Percentiles rank a stretch among this genome's conserved stretches.
These are phyloP conservation scores for Rhododendron griersonianum DNA, from an alignment of 148 eudicot species.

Conservation along the genomic window DNA sequence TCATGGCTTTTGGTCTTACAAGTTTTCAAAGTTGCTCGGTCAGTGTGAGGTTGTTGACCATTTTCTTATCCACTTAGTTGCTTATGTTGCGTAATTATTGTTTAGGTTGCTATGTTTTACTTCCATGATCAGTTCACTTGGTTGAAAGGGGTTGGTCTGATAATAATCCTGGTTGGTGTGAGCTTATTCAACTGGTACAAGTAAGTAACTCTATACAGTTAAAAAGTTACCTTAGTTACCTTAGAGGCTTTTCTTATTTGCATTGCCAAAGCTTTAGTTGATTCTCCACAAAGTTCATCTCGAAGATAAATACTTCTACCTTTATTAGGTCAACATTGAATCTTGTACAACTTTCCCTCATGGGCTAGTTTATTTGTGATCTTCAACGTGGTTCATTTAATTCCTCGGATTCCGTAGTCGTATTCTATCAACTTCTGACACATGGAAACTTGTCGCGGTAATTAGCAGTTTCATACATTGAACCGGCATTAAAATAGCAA, in stretches of 20 bases:
- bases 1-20: neutral
- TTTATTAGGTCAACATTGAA: neutral
- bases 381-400: neutral
- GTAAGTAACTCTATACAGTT: conserved; percentile 50
- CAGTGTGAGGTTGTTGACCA: neutral
- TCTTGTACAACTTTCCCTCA: neutral
- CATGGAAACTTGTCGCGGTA: neutral
- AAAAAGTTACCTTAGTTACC: neutral
- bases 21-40: neutral
- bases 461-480: neutral
- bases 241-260: neutral
- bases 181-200: conserved; percentile 95
- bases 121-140: conserved; percentile 97
- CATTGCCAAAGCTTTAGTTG: neutral
- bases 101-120: conserved; percentile 95
- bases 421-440: neutral
- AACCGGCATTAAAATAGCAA: neutral
- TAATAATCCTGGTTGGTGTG: conserved; percentile 78
- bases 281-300: neutral
- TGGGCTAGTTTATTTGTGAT: neutral
- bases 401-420: neutral
- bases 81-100: conserved; percentile 4
- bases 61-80: neutral
- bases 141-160: conserved; percentile 85
- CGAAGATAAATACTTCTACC: neutral